Conservation (phyloP, 2,329 filamentous ascomycete genomes). For the Cercospora canescens region DNA sequence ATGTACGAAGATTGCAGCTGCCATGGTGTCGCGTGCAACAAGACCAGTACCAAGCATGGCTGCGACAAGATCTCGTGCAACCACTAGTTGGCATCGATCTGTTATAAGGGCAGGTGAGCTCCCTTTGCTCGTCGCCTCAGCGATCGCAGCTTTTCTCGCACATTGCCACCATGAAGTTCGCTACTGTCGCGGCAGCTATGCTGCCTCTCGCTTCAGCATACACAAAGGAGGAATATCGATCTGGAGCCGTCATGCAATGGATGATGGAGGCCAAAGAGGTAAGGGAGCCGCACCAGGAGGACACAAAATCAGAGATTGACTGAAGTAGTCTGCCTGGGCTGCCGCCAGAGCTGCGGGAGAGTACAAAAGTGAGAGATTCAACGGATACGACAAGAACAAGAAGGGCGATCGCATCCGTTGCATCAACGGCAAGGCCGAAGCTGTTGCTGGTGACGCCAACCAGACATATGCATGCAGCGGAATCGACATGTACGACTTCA, state of each 20-base stretch:
- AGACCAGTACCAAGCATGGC: slow-evolving; percentile 1
- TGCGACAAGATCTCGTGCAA: not conserved
- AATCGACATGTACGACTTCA: slow-evolving; percentile 56
- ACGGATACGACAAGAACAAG: slow-evolving; percentile 18
- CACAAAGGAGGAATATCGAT: slow-evolving; percentile 21
- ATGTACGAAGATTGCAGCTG: not conserved
- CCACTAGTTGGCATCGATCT: not conserved
- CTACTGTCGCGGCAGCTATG: slow-evolving; percentile 17
- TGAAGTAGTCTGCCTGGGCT: slow-evolving; percentile 23
- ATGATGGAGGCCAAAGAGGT: slow-evolving; percentile 28
- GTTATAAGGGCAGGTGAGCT: slow-evolving; percentile 7
- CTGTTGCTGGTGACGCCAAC: slow-evolving; percentile 47
- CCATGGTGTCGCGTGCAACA: slow-evolving; percentile 9
- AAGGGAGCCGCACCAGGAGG: not conserved
- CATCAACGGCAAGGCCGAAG: slow-evolving; percentile 46
- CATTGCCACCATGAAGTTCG: slow-evolving; percentile 21
- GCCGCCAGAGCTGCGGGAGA: slow-evolving; percentile 24
- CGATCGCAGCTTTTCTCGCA: not conserved
- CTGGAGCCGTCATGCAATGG: slow-evolving; percentile 22
- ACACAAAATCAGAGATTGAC: slow-evolving; percentile 4
- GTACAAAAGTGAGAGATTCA: slow-evolving; percentile 26
- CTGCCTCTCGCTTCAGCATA: slow-evolving; percentile 22
- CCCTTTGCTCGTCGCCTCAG: not conserved
- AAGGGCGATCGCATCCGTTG: slow-evolving; percentile 34
- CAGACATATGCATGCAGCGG: slow-evolving; percentile 53